Conservation (phyloP, 163 green algal species). For the Prototheca cutis region DNA sequence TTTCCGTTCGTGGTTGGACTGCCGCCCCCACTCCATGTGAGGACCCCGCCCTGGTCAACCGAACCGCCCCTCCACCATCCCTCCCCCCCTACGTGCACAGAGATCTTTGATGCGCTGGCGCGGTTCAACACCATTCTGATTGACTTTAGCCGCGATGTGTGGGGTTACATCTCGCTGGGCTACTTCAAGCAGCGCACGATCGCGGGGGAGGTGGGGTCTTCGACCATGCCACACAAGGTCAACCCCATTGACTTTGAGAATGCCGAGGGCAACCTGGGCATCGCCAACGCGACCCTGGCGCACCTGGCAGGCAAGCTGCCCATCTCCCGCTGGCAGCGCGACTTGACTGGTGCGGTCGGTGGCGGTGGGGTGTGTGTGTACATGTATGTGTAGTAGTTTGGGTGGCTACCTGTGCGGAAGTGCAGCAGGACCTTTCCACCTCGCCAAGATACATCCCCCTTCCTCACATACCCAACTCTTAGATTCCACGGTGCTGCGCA, state of each 20-base stretch:
- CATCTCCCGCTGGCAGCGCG: conserved; percentile 87
- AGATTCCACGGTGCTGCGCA: conserved; percentile 85
- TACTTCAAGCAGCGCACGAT: conserved; percentile 95
- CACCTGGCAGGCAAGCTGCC: conserved; percentile 93
- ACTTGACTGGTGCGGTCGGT: conserved; percentile 64
- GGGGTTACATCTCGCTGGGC: conserved; percentile 94
- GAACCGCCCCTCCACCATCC: neutral
- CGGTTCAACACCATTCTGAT: conserved; percentile 97
- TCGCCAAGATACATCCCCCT: no score
- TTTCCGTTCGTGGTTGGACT: no score
- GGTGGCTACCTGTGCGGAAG: no score
- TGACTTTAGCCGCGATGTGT: conserved; percentile 96
- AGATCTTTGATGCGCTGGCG: conserved; percentile 80
- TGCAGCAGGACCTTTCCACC: no score
- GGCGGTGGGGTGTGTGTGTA: no score
- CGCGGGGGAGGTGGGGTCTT: conserved; percentile 85
- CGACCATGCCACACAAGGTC: conserved; percentile 98
- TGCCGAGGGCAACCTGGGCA: conserved; percentile 92
- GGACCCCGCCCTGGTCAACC: no score
- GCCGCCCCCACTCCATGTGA: no score
- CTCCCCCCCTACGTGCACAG: conserved; percentile 10
- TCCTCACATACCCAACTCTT: no score
- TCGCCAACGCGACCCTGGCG: conserved; percentile 91
- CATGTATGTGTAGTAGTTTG: no score
- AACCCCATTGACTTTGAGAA: conserved; percentile 99